phyloP scores from a whole-genome alignment of 2,329 filamentous ascomycete species.

The Ophiostoma sp. region DNA sequence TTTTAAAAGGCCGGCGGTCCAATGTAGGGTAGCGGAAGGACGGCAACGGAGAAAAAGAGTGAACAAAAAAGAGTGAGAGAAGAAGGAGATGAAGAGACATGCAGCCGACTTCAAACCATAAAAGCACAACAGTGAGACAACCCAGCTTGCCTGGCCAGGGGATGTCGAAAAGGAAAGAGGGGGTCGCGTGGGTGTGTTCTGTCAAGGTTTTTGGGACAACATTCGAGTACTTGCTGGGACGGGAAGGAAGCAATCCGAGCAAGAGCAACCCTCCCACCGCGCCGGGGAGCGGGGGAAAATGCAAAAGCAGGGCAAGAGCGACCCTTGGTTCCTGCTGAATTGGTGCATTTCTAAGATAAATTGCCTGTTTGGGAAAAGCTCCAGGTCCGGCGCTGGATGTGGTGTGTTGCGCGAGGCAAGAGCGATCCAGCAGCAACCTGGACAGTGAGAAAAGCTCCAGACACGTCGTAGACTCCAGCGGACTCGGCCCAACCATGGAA shows the following conservation, averaged over 20 bases:
- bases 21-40: neutral
- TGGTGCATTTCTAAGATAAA: neutral
- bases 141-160: neutral
- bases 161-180: neutral
- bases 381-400: neutral
- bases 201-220: neutral
- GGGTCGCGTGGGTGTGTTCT: neutral
- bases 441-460: too few relatives aligned
- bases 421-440: neutral
- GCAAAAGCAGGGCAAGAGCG: neutral
- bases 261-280: neutral
- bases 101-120: neutral
- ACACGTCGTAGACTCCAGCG: neutral
- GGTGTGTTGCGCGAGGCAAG: neutral
- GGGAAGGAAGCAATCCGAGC: constrained; percentile 4
- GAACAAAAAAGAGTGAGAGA: neutral
- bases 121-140: neutral
- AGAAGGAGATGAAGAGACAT: neutral
- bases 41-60: neutral
- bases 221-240: neutral
- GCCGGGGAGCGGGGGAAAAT: neutral
- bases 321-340: neutral
- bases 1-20: neutral
- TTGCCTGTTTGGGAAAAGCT: neutral
- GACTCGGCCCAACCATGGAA: neutral